Evolutionary conservation across 164 flowering plant species (phyloP).

Genomic region (Tetracentron sinense): DNA sequence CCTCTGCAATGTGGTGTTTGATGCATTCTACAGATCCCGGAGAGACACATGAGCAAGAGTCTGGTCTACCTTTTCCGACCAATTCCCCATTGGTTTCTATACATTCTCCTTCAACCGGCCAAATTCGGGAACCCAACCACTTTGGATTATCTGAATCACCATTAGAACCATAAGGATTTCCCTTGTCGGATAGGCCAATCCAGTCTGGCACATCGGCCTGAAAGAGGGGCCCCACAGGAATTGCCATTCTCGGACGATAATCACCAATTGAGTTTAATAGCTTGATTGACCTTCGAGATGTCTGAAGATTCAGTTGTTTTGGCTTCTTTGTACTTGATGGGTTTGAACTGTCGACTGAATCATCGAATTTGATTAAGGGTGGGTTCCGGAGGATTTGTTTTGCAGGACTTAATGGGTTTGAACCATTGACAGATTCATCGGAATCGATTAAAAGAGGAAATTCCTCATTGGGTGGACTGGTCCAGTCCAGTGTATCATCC

Average conservation of each 20-base stretch:
- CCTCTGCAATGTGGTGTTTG: conserved; percentile 26
- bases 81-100: neutral
- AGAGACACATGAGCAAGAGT: conserved; percentile 28
- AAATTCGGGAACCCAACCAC: conserved; percentile 40
- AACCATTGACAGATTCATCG: conserved; percentile 21
- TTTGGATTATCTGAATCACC: conserved; percentile 17
- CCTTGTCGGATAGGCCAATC: conserved; percentile 13
- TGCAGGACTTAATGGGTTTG: conserved; percentile 8
- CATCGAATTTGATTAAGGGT: conserved; percentile 12
- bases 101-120: conserved; percentile 25
- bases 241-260: conserved; percentile 15
- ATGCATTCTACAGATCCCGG: conserved; percentile 36
- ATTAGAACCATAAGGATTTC: neutral
- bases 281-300: conserved; percentile 12
- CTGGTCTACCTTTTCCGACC: conserved; percentile 31
- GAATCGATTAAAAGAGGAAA: conserved; percentile 10
- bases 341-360: conserved; percentile 9
- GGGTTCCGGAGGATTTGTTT: conserved; percentile 4
- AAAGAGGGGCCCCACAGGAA: conserved; percentile 43
- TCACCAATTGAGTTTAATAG: conserved; percentile 20
- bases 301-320: conserved; percentile 3
- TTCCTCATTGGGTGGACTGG: neutral
- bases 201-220: conserved; percentile 47
- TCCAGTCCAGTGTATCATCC: conserved; percentile 9
- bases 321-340: conserved; percentile 5